These are phyloP conservation scores for Tremellales sp. DNA, from an alignment of 1,284 basidiomycete genomes.

Conservation along the genomic window DNA sequence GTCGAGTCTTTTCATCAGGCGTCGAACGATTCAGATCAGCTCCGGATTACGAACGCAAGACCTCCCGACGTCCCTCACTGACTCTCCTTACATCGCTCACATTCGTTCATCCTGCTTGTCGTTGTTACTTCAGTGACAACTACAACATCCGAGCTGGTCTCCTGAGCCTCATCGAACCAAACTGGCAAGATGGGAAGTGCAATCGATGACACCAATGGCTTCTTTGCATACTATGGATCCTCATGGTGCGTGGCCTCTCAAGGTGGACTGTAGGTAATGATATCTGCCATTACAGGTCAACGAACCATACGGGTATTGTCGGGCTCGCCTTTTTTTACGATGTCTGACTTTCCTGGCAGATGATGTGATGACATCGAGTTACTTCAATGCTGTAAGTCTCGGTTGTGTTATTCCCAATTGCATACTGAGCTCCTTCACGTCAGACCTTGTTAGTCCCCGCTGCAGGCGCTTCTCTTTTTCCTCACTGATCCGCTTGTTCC, in stretches of 20 bases:
- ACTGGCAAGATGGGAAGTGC: constrained; percentile 19
- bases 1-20: too few species aligned
- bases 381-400: constrained; percentile 18
- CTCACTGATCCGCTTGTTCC: neutral
- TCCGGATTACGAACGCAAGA: too few species aligned
- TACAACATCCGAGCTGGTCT: neutral
- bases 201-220: constrained; percentile 22
- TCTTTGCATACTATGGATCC: constrained; percentile 18
- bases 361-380: constrained; percentile 8
- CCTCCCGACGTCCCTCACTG: neutral
- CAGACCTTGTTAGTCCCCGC: constrained; percentile 16
- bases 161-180: neutral
- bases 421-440: neutral
- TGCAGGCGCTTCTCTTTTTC: too few species aligned
- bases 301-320: constrained; percentile 18
- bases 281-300: constrained; percentile 10
- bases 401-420: neutral
- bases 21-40: too few species aligned
- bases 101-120: neutral
- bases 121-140: neutral
- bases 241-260: constrained; percentile 19
- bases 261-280: neutral
- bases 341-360: neutral
- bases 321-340: neutral
- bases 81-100: constrained; percentile 5